These are phyloP conservation scores for Gryganskiella cystojenkinii DNA, from an alignment of 192 early-diverging fungal genomes.

Conservation along the genomic window DNA sequence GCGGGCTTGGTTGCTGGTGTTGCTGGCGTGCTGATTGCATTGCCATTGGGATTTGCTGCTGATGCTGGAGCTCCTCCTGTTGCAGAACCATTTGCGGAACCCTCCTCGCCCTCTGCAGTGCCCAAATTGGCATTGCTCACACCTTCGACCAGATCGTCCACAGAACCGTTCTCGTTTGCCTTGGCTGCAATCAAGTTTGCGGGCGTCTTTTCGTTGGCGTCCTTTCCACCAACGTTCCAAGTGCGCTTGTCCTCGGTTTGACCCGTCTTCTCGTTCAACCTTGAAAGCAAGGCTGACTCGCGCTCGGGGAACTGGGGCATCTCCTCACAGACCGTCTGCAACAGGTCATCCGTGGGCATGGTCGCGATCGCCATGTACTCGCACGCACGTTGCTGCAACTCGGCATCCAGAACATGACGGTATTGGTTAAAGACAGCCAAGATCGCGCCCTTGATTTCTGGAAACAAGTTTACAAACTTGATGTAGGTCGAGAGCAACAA, in stretches of 20 bases:
- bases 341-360: conserved; percentile 84
- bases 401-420: conserved; percentile 90
- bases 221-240: conserved; percentile 92
- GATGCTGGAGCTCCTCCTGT: conserved; percentile 24
- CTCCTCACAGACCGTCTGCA: conserved; percentile 96
- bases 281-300: conserved; percentile 87
- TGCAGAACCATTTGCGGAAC: conserved; percentile 47
- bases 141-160: conserved; percentile 32
- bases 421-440: conserved; percentile 89
- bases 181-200: conserved; percentile 51
- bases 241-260: conserved; percentile 97
- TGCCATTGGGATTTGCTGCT: neutral
- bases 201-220: conserved; percentile 74
- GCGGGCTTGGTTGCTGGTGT: conserved; percentile 21
- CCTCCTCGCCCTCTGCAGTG: conserved; percentile 25
- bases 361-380: conserved; percentile 94
- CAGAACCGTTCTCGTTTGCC: conserved; percentile 50
- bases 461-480: conserved; percentile 98
- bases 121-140: conserved; percentile 21
- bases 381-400: conserved; percentile 96
- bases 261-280: conserved; percentile 85
- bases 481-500: conserved; percentile 92
- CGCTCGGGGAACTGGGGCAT: conserved; percentile 98
- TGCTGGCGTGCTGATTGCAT: neutral
- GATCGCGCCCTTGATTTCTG: conserved; percentile 94